Conservation (phyloP, 2,329 filamentous ascomycete species). For the Bipolaris bicolor region DNA sequence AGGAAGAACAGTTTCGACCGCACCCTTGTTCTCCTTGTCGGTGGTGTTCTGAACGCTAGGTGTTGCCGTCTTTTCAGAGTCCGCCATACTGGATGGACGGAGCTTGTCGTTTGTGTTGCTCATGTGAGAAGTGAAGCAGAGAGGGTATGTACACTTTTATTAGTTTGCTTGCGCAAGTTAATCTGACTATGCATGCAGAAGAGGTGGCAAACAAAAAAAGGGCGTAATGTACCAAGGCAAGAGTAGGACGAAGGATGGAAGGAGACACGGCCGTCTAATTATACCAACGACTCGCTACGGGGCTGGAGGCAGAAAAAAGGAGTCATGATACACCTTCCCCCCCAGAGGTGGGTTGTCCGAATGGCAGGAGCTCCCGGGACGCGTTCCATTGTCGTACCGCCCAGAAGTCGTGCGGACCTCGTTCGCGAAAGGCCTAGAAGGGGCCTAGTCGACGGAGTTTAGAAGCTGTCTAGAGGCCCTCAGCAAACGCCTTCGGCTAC, state of each 20-base stretch:
- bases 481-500: too few relatives aligned
- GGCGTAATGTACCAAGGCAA: neutral
- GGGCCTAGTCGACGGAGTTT: neutral
- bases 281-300: neutral
- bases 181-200: neutral
- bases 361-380: neutral
- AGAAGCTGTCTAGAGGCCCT: too few relatives aligned
- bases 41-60: constrained; percentile 33
- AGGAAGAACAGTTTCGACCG: constrained; percentile 30
- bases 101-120: constrained; percentile 33
- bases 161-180: neutral
- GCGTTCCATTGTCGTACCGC: neutral
- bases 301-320: neutral
- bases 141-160: neutral
- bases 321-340: neutral
- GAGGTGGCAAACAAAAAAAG: neutral
- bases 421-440: neutral
- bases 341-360: neutral
- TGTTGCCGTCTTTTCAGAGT: constrained; percentile 42
- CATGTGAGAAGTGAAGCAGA: constrained; percentile 20
- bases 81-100: constrained; percentile 39
- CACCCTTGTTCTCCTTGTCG: constrained; percentile 35
- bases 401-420: neutral
- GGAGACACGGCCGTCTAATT: neutral
- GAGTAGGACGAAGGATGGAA: neutral